Evolutionary conservation across 2,329 filamentous ascomycete species (phyloP).

Genomic region (Magnaporthales sp.): DNA sequence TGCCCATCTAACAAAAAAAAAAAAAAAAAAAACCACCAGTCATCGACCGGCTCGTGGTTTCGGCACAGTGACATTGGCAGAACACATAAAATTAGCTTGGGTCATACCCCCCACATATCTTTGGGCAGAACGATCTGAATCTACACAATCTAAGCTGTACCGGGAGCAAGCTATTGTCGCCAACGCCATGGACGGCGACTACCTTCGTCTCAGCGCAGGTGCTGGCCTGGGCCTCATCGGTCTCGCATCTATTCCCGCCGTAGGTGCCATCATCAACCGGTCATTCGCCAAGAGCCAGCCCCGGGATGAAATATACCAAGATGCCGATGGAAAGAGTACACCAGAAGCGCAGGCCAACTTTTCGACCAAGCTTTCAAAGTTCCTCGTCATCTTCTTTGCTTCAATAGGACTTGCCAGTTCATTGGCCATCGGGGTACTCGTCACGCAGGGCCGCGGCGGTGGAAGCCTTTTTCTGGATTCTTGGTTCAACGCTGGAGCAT

Average conservation of each 20-base stretch:
- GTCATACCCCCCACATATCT: neutral
- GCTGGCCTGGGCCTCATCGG: conserved; percentile 19
- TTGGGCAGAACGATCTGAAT: neutral
- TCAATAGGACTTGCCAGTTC: conserved; percentile 45
- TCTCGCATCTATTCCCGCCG: conserved; percentile 20
- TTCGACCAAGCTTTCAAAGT: conserved; percentile 50
- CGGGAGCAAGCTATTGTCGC: neutral
- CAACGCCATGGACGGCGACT: conserved; percentile 18
- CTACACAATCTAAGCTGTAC: neutral
- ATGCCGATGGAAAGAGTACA: conserved; percentile 61
- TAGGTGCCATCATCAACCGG: conserved; percentile 15
- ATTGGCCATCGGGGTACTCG: conserved; percentile 45
- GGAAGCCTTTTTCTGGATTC: conserved; percentile 39
- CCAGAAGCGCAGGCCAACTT: conserved; percentile 54
- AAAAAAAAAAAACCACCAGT: too few relatives aligned
- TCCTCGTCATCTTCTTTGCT: conserved; percentile 44
- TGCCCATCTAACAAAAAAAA: neutral
- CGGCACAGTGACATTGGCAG: neutral
- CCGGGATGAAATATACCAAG: conserved; percentile 45
- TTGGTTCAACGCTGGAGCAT: conserved; percentile 52
- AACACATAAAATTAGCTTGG: neutral
- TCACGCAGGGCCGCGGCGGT: conserved; percentile 26
- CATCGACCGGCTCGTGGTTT: neutral
- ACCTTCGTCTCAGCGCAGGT: conserved; percentile 16
- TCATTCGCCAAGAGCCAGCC: conserved; percentile 19